Evolutionary conservation across 2,329 filamentous ascomycete species (phyloP), one percentile per base, ranked within the genome.

Genomic region (Hypoxylon sp.): DNA sequence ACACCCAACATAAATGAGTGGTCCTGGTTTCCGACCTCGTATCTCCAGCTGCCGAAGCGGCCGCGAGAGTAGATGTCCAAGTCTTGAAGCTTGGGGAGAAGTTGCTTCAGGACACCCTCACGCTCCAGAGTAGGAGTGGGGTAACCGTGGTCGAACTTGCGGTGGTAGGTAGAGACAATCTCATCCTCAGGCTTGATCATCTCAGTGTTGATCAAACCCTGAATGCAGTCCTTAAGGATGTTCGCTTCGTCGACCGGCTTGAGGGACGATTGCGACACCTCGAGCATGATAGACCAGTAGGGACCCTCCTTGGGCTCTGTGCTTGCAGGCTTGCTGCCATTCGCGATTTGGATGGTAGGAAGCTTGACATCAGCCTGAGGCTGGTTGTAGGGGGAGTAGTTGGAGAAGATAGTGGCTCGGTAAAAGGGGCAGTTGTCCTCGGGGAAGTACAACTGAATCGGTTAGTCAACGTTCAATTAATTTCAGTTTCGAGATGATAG

Each of bases 261-360:
- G 90, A 97, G 89, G 76, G 88, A 88, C 30, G 95, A 98, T 83
- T 99, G 93, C 30, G 96, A 98, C 67, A 99, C 91, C 83, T 99
- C 96, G 74, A 99, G 84, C 96, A 99, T 99, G 85, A 99, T 96
- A 70, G 95, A 98, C 96, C 96, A 99, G 89, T 99, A 99, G 43
- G 96, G 96, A 32, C 96, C 96, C 76, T 91, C 88, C 85, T 96
- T 87, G 65, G 93, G 82, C 76, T 92, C 89, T 53, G 84, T 85
- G 73, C 88, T 92, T 67, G 85, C 81, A 62, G 94, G 88, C 83
- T 93, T 93, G 81, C 89, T 91, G 79, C 96, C 96, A 75, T 97
- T 87, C 62, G 91, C 96, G 43, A 94, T 86, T 80, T 94, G 91
- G 73, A 93, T 83, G 21, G 96, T 98, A 39, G 94, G 88, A 61